Base-by-base conservation (phyloP, 768 basidiomycete genomes). In the Rhodotorula diobovata region DNA sequence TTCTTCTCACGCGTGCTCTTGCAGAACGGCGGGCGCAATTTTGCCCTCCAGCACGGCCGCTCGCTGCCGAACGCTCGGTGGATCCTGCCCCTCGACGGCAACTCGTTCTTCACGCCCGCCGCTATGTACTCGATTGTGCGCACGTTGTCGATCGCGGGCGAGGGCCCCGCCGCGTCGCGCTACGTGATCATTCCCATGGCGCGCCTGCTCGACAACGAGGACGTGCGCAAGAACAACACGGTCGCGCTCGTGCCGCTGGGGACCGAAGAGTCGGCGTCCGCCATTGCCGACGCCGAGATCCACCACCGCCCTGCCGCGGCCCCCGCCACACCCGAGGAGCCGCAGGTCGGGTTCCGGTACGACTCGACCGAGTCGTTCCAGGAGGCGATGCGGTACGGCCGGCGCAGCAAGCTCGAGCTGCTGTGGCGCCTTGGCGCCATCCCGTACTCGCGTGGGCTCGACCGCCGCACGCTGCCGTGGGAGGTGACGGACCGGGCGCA, bases 11-110 rank as follows among this genome's bases (percentile, higher is more conserved):
- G 18, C 21, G 25, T n/a, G 25, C n/a, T 16, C 46, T 3, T 37
- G 11, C 65, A 78, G 78, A 78, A 79, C 64, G 79, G 79, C 23
- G 79, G 77, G 1, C 76, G 79, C 32, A 79, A 79, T 61, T 76
- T 69, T 51, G 79, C 79, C 4, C 66, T 79, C 5, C 43, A 71
- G 16, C 77, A 78, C 57, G 75, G 78, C 23, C 72, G 78, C 16
- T 63, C 65, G 14, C 71, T 75, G 1, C 73, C 76, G 30, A 59
- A 71, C 56, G 77, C 77, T 21, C 75, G 79, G 2, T 79, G 77
- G 77, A 74, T 78, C 58, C 57, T 79, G 2, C 79, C 79, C 2
- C 71, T 79, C 46, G 79, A 79, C 60, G 78, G 78, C 63, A 79
- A 79, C 72, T 79, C 77, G 48, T 78, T 77, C 71, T 76, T 79